phyloP scores from a whole-genome alignment of 1,284 basidiomycete genomes.

The Trichosporon inkin region DNA sequence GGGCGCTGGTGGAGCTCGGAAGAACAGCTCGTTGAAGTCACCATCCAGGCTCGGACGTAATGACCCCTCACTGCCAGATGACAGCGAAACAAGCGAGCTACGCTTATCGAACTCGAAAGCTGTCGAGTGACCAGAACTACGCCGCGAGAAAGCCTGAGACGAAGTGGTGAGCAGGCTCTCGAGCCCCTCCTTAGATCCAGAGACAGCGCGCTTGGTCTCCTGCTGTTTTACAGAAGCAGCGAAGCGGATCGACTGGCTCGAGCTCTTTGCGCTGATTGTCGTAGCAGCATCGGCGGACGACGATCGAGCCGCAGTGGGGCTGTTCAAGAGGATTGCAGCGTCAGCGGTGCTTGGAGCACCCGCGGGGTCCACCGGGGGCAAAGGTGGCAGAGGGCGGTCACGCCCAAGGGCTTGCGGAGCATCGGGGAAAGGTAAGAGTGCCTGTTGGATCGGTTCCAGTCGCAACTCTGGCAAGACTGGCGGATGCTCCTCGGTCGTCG shows the following conservation, averaged over 20 bases:
- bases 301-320: neutral
- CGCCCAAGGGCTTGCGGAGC: neutral
- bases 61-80: slow-evolving; percentile 17
- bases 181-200: neutral
- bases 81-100: slow-evolving; percentile 9
- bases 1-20: slow-evolving; percentile 39
- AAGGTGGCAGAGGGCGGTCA: neutral
- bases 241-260: slow-evolving; percentile 1
- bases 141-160: neutral
- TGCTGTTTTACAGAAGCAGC: neutral
- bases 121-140: neutral
- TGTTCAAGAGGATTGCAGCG: neutral
- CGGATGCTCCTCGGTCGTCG: neutral
- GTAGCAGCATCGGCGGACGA: neutral
- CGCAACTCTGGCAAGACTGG: neutral
- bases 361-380: neutral
- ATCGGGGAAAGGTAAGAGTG: neutral
- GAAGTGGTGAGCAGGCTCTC: slow-evolving; percentile 9
- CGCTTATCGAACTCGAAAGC: slow-evolving; percentile 16
- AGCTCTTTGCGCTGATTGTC: neutral
- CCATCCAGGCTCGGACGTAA: slow-evolving; percentile 21
- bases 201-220: neutral
- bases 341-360: neutral
- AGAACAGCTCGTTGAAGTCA: slow-evolving; percentile 39
- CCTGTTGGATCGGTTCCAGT: neutral